Evolutionary conservation across 1,139 yeast species (phyloP).

Genomic region (Chernovozyma aurita): DNA sequence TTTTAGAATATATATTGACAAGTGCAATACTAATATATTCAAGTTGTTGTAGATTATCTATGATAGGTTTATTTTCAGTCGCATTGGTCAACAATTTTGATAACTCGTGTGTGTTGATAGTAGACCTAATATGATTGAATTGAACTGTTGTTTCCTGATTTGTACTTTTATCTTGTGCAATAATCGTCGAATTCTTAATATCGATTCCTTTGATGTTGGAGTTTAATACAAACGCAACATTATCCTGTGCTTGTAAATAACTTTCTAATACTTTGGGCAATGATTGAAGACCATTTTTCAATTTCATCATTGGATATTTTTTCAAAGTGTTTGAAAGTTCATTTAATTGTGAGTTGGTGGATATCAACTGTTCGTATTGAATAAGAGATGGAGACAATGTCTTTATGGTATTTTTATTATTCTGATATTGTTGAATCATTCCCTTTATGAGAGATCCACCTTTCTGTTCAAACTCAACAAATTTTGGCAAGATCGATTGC

Average conservation of each 20-base stretch:
- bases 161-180: conserved; percentile 4
- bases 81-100: conserved; percentile 15
- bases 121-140: conserved; percentile 55
- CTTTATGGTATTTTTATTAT: conserved; percentile 7
- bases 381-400: conserved; percentile 15
- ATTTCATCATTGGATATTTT: conserved; percentile 48
- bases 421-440: conserved; percentile 14
- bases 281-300: conserved; percentile 50
- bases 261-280: conserved; percentile 42
- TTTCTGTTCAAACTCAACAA: conserved; percentile 54
- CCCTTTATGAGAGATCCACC: conserved; percentile 55
- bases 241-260: conserved; percentile 27
- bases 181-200: conserved; percentile 12
- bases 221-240: conserved; percentile 35
- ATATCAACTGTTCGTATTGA: conserved; percentile 28
- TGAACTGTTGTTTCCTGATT: conserved; percentile 1
- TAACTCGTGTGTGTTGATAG: conserved; percentile 42
- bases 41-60: conserved; percentile 20
- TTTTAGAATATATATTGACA: conserved; percentile 49
- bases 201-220: conserved; percentile 19
- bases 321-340: conserved; percentile 33
- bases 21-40: conserved; percentile 54
- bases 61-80: conserved; percentile 13
- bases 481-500: conserved; percentile 46
- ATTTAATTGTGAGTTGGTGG: conserved; percentile 34